Percentiles rank a stretch among this genome's conserved stretches.
phyloP scores from a whole-genome alignment of 768 basidiomycete species.

The Phylloporus arenicola region DNA sequence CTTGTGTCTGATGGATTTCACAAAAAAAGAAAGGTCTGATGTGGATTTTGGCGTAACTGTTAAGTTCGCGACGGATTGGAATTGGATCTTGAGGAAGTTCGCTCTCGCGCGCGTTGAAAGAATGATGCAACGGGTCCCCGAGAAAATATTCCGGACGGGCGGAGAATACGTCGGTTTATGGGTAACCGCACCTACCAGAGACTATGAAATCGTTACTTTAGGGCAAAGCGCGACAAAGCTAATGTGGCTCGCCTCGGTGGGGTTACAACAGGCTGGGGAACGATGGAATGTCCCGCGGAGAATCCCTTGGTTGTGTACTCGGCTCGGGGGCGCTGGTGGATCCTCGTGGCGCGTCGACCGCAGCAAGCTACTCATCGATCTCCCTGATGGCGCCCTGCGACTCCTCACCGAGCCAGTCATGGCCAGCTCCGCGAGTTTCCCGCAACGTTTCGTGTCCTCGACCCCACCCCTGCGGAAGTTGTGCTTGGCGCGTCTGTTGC shows the following conservation, averaged over 20 bases:
- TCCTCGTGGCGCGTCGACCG: background rate
- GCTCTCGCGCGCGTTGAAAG: too few relatives aligned
- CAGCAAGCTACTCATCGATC: conserved; percentile 24
- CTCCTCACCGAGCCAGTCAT: conserved; percentile 44
- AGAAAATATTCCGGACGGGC: background rate
- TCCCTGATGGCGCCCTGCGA: conserved; percentile 40
- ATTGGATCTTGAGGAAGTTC: too few relatives aligned
- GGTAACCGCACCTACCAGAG: background rate
- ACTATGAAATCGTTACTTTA: conserved; percentile 7
- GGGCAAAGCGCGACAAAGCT: too few relatives aligned
- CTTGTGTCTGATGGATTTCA: too few relatives aligned
- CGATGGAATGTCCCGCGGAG: too few relatives aligned
- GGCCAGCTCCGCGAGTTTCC: conserved; percentile 45
- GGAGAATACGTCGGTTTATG: conserved; percentile 4
- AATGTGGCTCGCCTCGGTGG: conserved; percentile 18
- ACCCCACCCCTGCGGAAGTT: conserved; percentile 38
- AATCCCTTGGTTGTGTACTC: too few relatives aligned
- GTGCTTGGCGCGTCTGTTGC: conserved; percentile 42
- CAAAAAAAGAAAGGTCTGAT: too few relatives aligned
- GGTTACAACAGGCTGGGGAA: conserved; percentile 29
- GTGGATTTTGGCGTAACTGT: background rate
- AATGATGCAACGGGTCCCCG: background rate
- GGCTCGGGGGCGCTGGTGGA: too few relatives aligned
- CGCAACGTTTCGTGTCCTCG: conserved; percentile 40
- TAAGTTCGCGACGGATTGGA: conserved; percentile 12